These are phyloP conservation scores for Monosporascus sp. DNA, from an alignment of 2,329 filamentous ascomycete species.

Conservation along the genomic window DNA sequence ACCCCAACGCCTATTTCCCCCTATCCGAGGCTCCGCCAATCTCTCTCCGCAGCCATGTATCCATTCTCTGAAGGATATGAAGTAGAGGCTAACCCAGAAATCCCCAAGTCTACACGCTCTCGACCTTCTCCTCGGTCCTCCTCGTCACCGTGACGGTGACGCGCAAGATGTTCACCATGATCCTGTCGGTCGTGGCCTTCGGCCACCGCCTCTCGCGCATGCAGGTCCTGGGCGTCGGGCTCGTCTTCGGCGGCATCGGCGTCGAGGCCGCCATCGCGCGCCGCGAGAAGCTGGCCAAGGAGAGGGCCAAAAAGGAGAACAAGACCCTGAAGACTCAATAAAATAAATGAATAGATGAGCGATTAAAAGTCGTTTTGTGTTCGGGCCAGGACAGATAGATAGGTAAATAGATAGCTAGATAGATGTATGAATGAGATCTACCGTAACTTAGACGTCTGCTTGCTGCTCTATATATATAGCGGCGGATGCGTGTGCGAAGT, in stretches of 20 bases:
- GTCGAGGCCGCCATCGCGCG: slow-evolving; percentile 80
- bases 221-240: slow-evolving; percentile 87
- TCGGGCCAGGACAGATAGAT: not conserved
- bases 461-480: too few relatives aligned
- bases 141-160: slow-evolving; percentile 97
- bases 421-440: too few relatives aligned
- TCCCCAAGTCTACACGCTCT: slow-evolving; percentile 73
- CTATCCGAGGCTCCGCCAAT: not conserved
- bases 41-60: too few relatives aligned
- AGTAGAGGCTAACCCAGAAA: not conserved
- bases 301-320: slow-evolving; percentile 52
- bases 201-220: slow-evolving; percentile 81
- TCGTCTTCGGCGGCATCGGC: slow-evolving; percentile 94
- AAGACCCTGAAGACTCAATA: slow-evolving; percentile 13
- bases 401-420: not conserved
- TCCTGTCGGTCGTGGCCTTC: slow-evolving; percentile 90
- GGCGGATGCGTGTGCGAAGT: too few relatives aligned
- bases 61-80: too few relatives aligned
- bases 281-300: slow-evolving; percentile 79
- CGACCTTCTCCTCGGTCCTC: slow-evolving; percentile 85
- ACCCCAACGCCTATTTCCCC: not conserved
- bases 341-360: too few relatives aligned
- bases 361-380: too few relatives aligned
- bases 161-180: slow-evolving; percentile 99
- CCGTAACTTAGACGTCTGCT: too few relatives aligned